Evolutionary conservation across 2,329 filamentous ascomycete species (phyloP), one percentile per base, ranked within the genome.

Genomic region (Pestalotiopsis sp.): DNA sequence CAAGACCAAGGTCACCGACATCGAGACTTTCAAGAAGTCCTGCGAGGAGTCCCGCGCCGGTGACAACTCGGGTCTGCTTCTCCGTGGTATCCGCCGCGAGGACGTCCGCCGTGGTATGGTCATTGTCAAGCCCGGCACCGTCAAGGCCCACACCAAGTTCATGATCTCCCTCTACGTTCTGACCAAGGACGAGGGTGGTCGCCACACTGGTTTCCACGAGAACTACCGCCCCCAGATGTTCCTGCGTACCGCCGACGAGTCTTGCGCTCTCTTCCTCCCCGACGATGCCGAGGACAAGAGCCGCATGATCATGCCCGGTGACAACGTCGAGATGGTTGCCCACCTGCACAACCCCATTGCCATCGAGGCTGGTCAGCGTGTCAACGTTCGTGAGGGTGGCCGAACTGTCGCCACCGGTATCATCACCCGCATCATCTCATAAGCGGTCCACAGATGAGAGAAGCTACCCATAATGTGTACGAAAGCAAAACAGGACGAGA

Each of bases 21-120:
- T 99, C 76, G 96, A 99, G 88, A 99, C 95, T 74, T 99, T 99
- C 89, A 98, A 98, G 90, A 99, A 99, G 90, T 97, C 94, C 64
- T 98, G 96, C 84, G 95, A 98, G 69, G 94, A 97, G 85, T 97
- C 95, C 69, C 90, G 93, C 77, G 96, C 96, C 71, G 96, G 96
- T 82, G 96, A 99, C 85, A 99, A 98, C 91, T 98, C 96, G 31
- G 96, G 96, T 79, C 92, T 99, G 49, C 90, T 99, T 67, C 92
- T 99, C 82, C 94, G 96, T 85, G 95, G 96, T 87, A 84, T 99
- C 79, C 95, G 94, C 84, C 94, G 96, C 79, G 96, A 99, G 85
- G 97, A 99, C 78, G 89, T 99, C 78, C 88, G 86, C 77, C 94
- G 96, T 81, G 96, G 96, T 80, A 98, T 99, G 96, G 94, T 98